Conservation (phyloP, 2,329 filamentous ascomycete genomes). For the Dendryphion nanum region DNA sequence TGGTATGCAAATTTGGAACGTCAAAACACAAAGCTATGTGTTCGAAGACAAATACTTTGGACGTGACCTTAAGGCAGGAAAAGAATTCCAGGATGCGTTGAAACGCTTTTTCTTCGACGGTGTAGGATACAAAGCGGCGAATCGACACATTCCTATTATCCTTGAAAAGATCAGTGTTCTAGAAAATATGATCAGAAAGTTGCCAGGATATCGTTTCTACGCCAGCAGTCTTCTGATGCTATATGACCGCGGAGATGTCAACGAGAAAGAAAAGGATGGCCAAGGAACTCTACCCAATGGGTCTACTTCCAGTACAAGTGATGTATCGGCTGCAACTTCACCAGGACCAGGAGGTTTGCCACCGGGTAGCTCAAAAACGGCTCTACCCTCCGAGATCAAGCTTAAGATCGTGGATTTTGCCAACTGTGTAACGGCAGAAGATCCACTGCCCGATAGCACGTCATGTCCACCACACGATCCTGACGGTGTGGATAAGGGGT, state of each 20-base stretch:
- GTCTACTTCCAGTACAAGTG: slow-evolving; percentile 18
- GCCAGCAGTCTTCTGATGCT: slow-evolving; percentile 92
- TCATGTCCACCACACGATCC: slow-evolving; percentile 80
- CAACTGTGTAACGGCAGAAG: slow-evolving; percentile 90
- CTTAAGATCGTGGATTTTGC: slow-evolving; percentile 99
- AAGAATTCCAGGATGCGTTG: slow-evolving; percentile 84
- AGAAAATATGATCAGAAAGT: slow-evolving; percentile 75
- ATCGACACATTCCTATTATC: slow-evolving; percentile 83
- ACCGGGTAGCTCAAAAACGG: slow-evolving; percentile 14
- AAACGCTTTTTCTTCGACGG: slow-evolving; percentile 91
- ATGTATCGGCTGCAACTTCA: slow-evolving; percentile 13
- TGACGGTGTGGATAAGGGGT: slow-evolving; percentile 79
- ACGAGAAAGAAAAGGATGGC: slow-evolving; percentile 42
- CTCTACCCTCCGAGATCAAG: slow-evolving; percentile 61
- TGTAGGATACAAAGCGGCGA: slow-evolving; percentile 73
- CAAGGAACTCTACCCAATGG: slow-evolving; percentile 10
- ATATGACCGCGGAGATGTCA: slow-evolving; percentile 78
- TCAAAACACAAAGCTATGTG: slow-evolving; percentile 76
- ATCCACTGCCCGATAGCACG: slow-evolving; percentile 57
- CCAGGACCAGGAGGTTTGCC: slow-evolving; percentile 27
- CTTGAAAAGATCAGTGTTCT: slow-evolving; percentile 79
- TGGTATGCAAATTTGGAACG: slow-evolving; percentile 95
- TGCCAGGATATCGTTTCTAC: slow-evolving; percentile 90
- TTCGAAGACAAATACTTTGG: slow-evolving; percentile 99
- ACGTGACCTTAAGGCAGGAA: slow-evolving; percentile 79